phyloP scores from a whole-genome alignment of 257 asterid species.

The Orobanche coerulescens region DNA sequence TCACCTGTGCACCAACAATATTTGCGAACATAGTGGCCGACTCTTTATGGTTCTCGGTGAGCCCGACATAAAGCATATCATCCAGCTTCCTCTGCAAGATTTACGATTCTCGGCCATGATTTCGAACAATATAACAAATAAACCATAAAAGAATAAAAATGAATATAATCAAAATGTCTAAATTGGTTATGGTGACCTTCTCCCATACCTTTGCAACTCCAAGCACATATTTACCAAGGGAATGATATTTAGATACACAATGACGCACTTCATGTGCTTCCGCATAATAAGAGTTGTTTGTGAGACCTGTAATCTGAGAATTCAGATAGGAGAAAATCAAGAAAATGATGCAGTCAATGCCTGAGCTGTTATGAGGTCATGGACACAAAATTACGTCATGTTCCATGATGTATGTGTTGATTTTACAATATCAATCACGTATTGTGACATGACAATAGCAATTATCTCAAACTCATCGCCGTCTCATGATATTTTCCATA shows the following conservation, averaged over 20 bases:
- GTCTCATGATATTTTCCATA: too few species aligned
- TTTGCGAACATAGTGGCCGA: slow-evolving; percentile 88
- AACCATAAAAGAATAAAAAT: slow-evolving; percentile 4
- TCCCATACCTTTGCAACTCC: slow-evolving; percentile 80
- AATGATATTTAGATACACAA: slow-evolving; percentile 60
- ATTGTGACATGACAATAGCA: too few species aligned
- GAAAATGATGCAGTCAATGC: slow-evolving; percentile 11
- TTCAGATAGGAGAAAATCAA: slow-evolving; percentile 17
- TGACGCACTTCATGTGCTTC: slow-evolving; percentile 89
- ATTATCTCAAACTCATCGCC: too few species aligned
- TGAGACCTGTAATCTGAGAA: slow-evolving; percentile 68
- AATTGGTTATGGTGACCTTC: slow-evolving; percentile 15
- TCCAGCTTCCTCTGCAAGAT: slow-evolving; percentile 88
- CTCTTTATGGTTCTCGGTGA: slow-evolving; percentile 88
- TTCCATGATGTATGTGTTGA: too few species aligned
- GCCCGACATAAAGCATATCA: slow-evolving; percentile 83
- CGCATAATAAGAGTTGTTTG: slow-evolving; percentile 67
- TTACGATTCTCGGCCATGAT: slow-evolving; percentile 34
- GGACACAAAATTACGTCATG: background rate
- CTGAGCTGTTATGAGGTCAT: background rate
- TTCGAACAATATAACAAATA: slow-evolving; percentile 20
- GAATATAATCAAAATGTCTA: slow-evolving; percentile 8
- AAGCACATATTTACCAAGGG: slow-evolving; percentile 78
- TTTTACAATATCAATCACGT: too few species aligned
- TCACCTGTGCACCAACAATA: slow-evolving; percentile 87